Evolutionary conservation across 345 rosid species (phyloP).

Genomic region (Bretschneidera sinensis): DNA sequence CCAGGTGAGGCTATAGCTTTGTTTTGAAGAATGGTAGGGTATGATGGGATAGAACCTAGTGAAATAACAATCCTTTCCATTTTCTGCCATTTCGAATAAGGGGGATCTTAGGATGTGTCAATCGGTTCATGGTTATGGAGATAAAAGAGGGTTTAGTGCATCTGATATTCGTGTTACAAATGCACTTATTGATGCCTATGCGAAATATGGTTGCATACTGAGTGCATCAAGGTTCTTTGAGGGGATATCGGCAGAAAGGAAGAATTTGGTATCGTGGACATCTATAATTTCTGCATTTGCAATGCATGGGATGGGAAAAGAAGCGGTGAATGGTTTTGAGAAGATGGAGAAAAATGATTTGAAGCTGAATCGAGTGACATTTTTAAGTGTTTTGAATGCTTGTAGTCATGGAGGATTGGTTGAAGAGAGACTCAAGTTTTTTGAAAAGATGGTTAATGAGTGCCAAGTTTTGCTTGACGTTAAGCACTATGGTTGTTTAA

Average conservation of each 20-base stretch:
- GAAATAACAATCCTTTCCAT: conserved; percentile 66
- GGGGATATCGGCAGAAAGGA: conserved; percentile 37
- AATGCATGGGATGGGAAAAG: conserved; percentile 77
- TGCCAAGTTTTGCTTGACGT: conserved; percentile 46
- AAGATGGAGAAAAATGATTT: conserved; percentile 55
- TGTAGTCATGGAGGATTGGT: conserved; percentile 88
- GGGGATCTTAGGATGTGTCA: conserved; percentile 45
- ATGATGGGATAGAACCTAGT: conserved; percentile 43
- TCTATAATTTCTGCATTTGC: conserved; percentile 78
- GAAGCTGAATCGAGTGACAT: conserved; percentile 63
- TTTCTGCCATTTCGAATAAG: conserved; percentile 49
- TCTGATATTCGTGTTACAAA: conserved; percentile 59
- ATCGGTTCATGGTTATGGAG: conserved; percentile 56
- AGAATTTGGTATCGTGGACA: conserved; percentile 75
- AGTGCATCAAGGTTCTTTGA: conserved; percentile 53
- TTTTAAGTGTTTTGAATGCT: conserved; percentile 70
- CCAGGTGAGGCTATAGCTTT: conserved; percentile 49
- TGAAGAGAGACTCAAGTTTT: conserved; percentile 61
- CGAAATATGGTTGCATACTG: conserved; percentile 67
- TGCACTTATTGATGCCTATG: conserved; percentile 62
- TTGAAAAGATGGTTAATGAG: conserved; percentile 49
- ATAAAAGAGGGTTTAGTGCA: conserved; percentile 49
- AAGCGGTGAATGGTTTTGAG: conserved; percentile 49
- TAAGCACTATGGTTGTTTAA: conserved; percentile 74
- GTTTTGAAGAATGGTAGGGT: conserved; percentile 59